Evolutionary conservation across 2,329 filamentous ascomycete genomes (phyloP).

Genomic region (Microdochium paspali): DNA sequence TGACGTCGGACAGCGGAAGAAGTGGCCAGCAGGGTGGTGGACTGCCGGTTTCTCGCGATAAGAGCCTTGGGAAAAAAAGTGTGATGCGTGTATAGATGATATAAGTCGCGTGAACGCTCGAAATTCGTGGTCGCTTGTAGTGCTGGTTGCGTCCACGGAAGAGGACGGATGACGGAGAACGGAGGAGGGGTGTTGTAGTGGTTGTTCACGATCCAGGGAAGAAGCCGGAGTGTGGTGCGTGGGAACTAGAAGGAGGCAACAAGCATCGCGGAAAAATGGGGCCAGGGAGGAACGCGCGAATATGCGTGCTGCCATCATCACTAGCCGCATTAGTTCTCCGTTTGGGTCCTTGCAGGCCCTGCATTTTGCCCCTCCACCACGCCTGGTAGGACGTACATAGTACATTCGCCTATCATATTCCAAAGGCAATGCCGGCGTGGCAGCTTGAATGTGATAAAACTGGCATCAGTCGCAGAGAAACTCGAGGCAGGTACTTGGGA

Average conservation of each 20-base stretch:
- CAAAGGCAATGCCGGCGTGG: no score
- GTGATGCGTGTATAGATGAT: neutral
- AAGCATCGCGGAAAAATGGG: neutral
- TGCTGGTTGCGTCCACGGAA: neutral
- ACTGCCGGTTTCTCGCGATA: neutral
- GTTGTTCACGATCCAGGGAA: neutral
- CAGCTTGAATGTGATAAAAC: no score
- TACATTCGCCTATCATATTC: no score
- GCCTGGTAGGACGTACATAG: no score
- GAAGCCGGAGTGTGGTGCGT: neutral
- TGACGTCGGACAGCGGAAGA: neutral
- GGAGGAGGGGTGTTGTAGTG: no score
- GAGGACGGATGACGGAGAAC: neutral
- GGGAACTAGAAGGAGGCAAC: neutral
- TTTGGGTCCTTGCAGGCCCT: neutral
- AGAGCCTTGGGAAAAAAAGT: neutral
- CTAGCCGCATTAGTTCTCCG: neutral
- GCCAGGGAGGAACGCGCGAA: neutral
- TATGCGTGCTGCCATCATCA: neutral
- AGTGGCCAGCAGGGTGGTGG: neutral
- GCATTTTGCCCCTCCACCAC: no score
- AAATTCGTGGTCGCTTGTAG: neutral
- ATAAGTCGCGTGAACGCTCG: neutral
- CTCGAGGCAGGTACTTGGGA: no score
- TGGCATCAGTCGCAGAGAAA: no score